Evolutionary conservation across 495 filamentous ascomycete species (phyloP).

Genomic region (Tuber brumale): DNA sequence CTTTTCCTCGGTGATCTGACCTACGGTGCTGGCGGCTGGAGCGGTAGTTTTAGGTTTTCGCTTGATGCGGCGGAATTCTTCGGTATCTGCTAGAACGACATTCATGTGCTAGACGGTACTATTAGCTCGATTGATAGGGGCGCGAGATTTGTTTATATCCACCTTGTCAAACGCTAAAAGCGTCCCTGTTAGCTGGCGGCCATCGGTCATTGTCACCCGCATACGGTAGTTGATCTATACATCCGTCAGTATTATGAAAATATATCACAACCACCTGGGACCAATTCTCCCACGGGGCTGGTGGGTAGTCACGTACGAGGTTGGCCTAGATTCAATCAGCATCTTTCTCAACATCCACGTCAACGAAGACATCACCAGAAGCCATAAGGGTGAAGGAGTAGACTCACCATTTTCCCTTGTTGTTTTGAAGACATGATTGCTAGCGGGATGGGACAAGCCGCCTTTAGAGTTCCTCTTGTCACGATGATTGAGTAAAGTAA

Average conservation of each 20-base stretch:
- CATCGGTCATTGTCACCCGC: slow-evolving; percentile 91
- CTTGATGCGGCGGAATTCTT: slow-evolving; percentile 95
- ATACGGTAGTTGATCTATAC: slow-evolving; percentile 96
- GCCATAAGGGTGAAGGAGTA: slow-evolving; percentile 14
- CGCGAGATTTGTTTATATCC: slow-evolving; percentile 20
- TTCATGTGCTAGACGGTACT: slow-evolving; percentile 77
- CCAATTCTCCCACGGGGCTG: slow-evolving; percentile 23
- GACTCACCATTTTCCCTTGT: slow-evolving; percentile 97
- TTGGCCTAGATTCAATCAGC: slow-evolving; percentile 82
- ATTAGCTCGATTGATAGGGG: slow-evolving; percentile 9
- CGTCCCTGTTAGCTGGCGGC: slow-evolving; percentile 92
- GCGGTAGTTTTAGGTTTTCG: slow-evolving; percentile 76
- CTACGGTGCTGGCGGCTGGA: slow-evolving; percentile 54
- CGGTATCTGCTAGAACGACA: slow-evolving; percentile 94
- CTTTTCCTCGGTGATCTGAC: slow-evolving; percentile 81
- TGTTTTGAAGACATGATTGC: slow-evolving; percentile 74
- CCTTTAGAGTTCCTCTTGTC: not conserved
- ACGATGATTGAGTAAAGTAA: not conserved
- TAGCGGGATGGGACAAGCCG: not conserved
- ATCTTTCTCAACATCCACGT: slow-evolving; percentile 40
- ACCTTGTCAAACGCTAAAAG: slow-evolving; percentile 98
- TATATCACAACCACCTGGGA: not conserved
- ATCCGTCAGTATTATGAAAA: slow-evolving; percentile 20
- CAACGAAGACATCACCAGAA: slow-evolving; percentile 36
- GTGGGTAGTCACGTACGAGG: slow-evolving; percentile 70